Evolutionary conservation across 2,329 filamentous ascomycete genomes (phyloP).

Genomic region (Pestalotiopsis fici): DNA sequence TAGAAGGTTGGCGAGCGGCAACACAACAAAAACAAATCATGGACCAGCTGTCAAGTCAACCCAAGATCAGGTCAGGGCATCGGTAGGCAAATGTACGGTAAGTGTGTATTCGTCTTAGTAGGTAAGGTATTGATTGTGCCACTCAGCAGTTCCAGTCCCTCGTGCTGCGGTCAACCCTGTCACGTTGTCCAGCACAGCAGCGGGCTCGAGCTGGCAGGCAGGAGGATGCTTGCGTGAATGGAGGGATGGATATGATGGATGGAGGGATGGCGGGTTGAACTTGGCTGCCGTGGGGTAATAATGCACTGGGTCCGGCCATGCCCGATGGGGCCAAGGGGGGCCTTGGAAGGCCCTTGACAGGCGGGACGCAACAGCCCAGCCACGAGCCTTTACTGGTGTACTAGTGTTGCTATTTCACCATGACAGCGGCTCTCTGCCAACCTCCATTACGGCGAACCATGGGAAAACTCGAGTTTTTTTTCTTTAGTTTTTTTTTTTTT

Average conservation of each 20-base stretch:
- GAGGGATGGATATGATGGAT: not conserved
- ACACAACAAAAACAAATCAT: not conserved
- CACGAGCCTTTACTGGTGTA: not conserved
- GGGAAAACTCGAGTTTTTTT: not conserved
- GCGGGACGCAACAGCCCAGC: constrained; percentile 1
- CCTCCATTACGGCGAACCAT: not conserved
- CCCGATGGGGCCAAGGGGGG: not conserved
- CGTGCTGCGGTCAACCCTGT: constrained; percentile 8
- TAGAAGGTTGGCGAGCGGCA: not conserved
- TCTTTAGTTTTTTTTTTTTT: no score
- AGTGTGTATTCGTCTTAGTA: no score
- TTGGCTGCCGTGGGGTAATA: constrained; percentile 6
- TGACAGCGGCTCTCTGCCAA: not conserved
- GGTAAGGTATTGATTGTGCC: not conserved
- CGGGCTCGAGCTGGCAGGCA: not conserved
- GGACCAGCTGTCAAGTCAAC: not conserved
- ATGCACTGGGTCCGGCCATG: not conserved
- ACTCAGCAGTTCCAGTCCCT: not conserved
- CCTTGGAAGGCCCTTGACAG: not conserved
- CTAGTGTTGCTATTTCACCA: not conserved
- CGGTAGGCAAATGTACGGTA: no score
- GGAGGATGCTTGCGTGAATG: not conserved
- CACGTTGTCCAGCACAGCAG: constrained; percentile 6
- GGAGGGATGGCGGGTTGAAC: not conserved
- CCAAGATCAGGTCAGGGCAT: not conserved